These are phyloP conservation scores for Gossypium schwendimanii DNA, from an alignment of 441 rosid species.

Conservation along the genomic window DNA sequence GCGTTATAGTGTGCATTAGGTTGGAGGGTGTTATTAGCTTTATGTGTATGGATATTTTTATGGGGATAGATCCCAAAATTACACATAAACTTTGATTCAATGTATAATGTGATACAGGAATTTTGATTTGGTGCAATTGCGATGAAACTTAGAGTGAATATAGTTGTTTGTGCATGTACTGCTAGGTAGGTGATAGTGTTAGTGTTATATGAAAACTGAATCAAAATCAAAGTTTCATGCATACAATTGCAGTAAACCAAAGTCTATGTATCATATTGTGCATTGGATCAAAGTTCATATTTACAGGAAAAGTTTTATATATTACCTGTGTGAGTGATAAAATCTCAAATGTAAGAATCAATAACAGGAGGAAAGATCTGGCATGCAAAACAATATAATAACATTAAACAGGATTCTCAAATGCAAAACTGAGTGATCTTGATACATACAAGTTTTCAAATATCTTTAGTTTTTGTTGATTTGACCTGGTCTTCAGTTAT, in stretches of 20 bases:
- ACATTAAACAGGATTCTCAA: not conserved
- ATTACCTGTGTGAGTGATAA: not conserved
- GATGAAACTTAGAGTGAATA: not conserved
- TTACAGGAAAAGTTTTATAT: not conserved
- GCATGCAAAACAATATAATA: not conserved
- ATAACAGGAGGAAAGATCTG: not conserved
- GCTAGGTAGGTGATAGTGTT: not conserved
- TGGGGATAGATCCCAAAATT: not conserved
- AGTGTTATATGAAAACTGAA: not conserved
- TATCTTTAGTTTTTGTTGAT: slow-evolving; percentile 26
- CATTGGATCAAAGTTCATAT: not conserved
- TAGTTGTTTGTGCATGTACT: not conserved
- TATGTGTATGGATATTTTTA: not conserved
- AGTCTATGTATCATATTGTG: not conserved
- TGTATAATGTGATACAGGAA: not conserved
- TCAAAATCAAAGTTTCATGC: not conserved
- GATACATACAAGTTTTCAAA: slow-evolving; percentile 14
- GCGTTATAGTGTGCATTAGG: not conserved
- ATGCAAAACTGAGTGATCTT: slow-evolving; percentile 6
- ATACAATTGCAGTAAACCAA: not conserved
- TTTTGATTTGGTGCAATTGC: not conserved
- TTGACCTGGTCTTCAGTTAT: slow-evolving; percentile 58
- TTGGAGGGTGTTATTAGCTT: not conserved
- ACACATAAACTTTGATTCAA: not conserved
- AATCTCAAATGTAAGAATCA: not conserved